Percentiles rank a stretch among this genome's conserved stretches.
Conservation (phyloP, 108 stramenopile species). For the Fragilaria radians region DNA sequence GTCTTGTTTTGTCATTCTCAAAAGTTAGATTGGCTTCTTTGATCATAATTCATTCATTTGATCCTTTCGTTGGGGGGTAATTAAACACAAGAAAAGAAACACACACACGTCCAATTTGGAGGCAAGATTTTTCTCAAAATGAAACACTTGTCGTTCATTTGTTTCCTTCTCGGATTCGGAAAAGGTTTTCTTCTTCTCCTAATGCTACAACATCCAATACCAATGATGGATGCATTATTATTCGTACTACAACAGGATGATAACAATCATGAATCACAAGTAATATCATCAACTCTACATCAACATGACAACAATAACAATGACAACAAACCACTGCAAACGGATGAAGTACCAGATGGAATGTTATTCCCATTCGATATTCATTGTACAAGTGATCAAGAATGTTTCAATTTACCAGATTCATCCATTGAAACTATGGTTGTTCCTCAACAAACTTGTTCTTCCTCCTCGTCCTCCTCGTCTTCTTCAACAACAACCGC, state of each 20-base stretch:
- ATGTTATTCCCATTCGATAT: slow-evolving; percentile 51
- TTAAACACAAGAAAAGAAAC: too few relatives aligned
- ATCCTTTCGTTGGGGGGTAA: too few relatives aligned
- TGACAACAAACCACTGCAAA: background rate
- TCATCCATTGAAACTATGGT: slow-evolving; percentile 52
- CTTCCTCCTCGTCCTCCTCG: slow-evolving; percentile 21
- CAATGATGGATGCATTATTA: background rate
- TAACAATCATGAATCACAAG: background rate
- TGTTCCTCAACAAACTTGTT: slow-evolving; percentile 26
- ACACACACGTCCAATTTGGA: too few relatives aligned
- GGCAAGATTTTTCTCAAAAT: too few relatives aligned
- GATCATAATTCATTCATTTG: too few relatives aligned
- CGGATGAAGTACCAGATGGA: slow-evolving; percentile 23
- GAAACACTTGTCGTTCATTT: background rate
- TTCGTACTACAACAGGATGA: background rate
- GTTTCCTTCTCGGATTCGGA: background rate
- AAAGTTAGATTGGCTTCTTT: too few relatives aligned
- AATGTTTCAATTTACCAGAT: slow-evolving; percentile 52
- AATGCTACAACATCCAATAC: background rate
- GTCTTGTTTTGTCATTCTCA: too few relatives aligned
- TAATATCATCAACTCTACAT: background rate
- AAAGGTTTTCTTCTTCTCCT: background rate
- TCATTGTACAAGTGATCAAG: slow-evolving; percentile 53
- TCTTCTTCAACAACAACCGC: background rate
- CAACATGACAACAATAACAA: background rate